phyloP scores from a whole-genome alignment of 192 early-diverging fungal genomes.

The Fimicolochytrium jonesii region DNA sequence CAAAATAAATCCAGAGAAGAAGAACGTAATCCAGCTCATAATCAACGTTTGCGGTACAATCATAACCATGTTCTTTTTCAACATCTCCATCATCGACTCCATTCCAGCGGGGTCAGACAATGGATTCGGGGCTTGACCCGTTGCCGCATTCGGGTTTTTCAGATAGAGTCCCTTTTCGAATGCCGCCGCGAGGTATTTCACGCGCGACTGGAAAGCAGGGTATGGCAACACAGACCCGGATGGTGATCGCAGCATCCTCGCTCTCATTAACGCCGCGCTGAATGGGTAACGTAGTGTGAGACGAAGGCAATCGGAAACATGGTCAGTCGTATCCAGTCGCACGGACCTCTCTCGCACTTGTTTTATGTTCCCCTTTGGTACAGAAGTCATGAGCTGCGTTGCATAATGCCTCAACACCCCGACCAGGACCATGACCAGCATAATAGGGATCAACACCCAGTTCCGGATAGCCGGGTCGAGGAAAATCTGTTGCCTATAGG shows the following conservation, averaged over 20 bases:
- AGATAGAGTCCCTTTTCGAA: constrained; percentile 81
- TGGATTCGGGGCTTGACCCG: constrained; percentile 64
- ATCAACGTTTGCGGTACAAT: constrained; percentile 98
- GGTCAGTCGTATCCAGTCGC: neutral
- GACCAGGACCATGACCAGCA: constrained; percentile 95
- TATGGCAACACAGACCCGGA: constrained; percentile 65
- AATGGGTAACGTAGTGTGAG: neutral
- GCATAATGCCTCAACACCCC: constrained; percentile 92
- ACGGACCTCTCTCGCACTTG: constrained; percentile 75
- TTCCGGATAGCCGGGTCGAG: constrained; percentile 48
- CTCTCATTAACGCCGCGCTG: constrained; percentile 64
- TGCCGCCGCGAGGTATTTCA: constrained; percentile 65
- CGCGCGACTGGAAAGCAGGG: constrained; percentile 68
- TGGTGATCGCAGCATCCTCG: constrained; percentile 58
- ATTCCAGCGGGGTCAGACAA: constrained; percentile 91
- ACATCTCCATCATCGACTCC: constrained; percentile 95
- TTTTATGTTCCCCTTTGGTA: constrained; percentile 75
- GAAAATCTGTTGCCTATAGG: constrained; percentile 40
- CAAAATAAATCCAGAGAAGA: constrained; percentile 96
- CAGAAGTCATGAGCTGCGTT: constrained; percentile 79
- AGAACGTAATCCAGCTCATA: constrained; percentile 99
- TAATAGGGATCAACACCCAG: constrained; percentile 92
- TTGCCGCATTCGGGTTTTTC: constrained; percentile 61
- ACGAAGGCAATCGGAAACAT: neutral
- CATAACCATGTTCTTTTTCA: constrained; percentile 97